Base-by-base conservation (phyloP, 495 filamentous ascomycete species). In the Penicillium alfredii region DNA sequence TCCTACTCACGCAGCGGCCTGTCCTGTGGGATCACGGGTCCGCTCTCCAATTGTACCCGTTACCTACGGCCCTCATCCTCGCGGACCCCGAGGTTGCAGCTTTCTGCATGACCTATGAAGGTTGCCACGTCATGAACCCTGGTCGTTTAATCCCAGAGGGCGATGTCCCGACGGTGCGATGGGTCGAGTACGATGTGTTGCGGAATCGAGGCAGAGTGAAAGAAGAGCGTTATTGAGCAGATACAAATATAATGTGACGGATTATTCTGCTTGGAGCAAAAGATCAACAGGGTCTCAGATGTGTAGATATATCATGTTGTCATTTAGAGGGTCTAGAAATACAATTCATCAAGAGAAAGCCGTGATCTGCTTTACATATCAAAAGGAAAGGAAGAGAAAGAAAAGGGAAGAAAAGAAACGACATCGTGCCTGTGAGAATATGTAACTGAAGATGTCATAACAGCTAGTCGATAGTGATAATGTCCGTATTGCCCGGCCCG, bases 101-200 rank as follows among this genome's bases (percentile, higher is more conserved):
- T 0, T 97, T 93, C 52, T 80, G 79, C 38, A 66, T 94, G 27
- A 92, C 84, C 11, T 96, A 96, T 52, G 88, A 95, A 60, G 90
- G 88, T 2, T 97, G 92, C 51, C 81, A 88, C 69, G 90, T 95
- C 2, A 84, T 98, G 77, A 98, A 98, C 53, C 92, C 92, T 0
- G 92, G 87, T 8, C 69, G 71, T 29, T 62, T 96, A 27, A 63
- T 88, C 30, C 78, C 80, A 1, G 61, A 70, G 4, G 79, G 75
- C 4, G 68, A 75, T 20, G 64, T 77, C 29, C 75, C 80, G 9
- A 72, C 69, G 16, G 84, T 78, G 24, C 69, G 79, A 51, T 96
- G 90, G 90, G 65, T 89, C 4, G 90, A 96, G 64, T 94, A 88
- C 59, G 82, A 84, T 65, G 48, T 85, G 13, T 60, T 75, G 25